Evolutionary conservation across 106 monocot genomes (phyloP), one percentile per base, ranked within the genome.

Genomic region (Acorus gramineus): DNA sequence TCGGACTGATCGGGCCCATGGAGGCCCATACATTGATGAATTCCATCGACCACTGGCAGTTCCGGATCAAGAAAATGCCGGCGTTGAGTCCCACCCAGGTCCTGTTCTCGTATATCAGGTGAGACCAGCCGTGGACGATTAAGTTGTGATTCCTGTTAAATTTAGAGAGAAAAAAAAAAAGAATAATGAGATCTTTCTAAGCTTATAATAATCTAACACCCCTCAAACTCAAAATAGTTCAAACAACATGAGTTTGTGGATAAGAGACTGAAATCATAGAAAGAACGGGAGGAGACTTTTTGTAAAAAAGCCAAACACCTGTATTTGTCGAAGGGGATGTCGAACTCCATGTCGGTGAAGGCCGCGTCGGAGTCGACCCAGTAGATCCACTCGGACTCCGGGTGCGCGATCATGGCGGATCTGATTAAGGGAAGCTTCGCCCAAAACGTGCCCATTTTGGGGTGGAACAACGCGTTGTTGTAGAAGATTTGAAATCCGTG

Each of bases 41-140:
- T 42, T 93, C 93, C 60, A 93, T 59, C 8, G 93, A 84, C 93
- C 93, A 93, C 81, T 93, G 93, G 65, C 89, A 89, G 79, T 93
- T 93, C 11, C 93, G 77, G 62, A 93, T 84, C 48, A 93, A 81
- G 67, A 93, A 89, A 0, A 93, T 84, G 54, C 93, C 93, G 12
- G 89, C 93, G 79, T 93, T 93, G 67, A 93, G 83, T 53, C 84
- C 67, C 14, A 76, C 79, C 93, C 86, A 93, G 65, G 84, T 86
- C 49, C 56, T 71, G 4, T 58, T 46, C 49, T 79, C 68, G 61
- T 83, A 93, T 3, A 93, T 66, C 9, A 81, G 60, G 50, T 71
- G 8, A 11, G 71, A 70, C 89, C 89, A 93, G 48, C 93, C 93
- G 49, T 89, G 83, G 9, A 82, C 77, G n/a, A 93, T 79, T 2